These are phyloP conservation scores for Physcomitrellopsis africana DNA, from an alignment of 225 moss, liverwort and hornwort species.

Conservation along the genomic window DNA sequence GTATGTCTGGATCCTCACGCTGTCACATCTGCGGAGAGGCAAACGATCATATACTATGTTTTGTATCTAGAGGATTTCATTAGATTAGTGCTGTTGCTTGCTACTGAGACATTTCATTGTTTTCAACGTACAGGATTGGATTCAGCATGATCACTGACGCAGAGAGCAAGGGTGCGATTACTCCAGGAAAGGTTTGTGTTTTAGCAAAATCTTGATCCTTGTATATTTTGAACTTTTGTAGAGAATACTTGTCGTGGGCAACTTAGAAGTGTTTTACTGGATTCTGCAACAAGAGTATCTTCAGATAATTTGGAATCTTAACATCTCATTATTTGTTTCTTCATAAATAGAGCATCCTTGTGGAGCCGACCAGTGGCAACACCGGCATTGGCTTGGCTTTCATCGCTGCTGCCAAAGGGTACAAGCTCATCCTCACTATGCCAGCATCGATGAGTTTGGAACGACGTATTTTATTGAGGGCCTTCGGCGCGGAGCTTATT, in stretches of 20 bases:
- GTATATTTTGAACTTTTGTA: neutral
- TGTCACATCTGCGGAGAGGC: too few relatives aligned
- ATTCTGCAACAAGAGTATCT: too few relatives aligned
- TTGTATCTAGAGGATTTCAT: neutral
- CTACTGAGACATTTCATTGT: slow-evolving; percentile 25
- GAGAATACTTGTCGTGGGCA: neutral
- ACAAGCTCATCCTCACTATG: slow-evolving; percentile 98
- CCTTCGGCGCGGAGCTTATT: slow-evolving; percentile 93
- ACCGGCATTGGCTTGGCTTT: slow-evolving; percentile 98
- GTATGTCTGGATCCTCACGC: neutral
- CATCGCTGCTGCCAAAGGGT: slow-evolving; percentile 97
- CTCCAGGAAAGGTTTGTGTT: slow-evolving; percentile 76
- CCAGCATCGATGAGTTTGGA: slow-evolving; percentile 99
- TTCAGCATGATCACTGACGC: slow-evolving; percentile 97
- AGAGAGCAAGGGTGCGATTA: slow-evolving; percentile 82
- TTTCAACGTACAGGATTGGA: slow-evolving; percentile 73
- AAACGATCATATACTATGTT: too few relatives aligned
- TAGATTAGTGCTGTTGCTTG: neutral
- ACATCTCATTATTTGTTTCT: neutral
- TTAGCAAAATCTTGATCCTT: slow-evolving; percentile 8
- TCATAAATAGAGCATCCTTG: slow-evolving; percentile 74
- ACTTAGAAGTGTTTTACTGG: too few relatives aligned
- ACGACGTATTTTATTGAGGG: slow-evolving; percentile 89
- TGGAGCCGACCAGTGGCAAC: slow-evolving; percentile 99
- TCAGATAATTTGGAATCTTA: neutral